Evolutionary conservation across 306 rosid species (phyloP).

Genomic region (Dalbergia cochinchinensis): DNA sequence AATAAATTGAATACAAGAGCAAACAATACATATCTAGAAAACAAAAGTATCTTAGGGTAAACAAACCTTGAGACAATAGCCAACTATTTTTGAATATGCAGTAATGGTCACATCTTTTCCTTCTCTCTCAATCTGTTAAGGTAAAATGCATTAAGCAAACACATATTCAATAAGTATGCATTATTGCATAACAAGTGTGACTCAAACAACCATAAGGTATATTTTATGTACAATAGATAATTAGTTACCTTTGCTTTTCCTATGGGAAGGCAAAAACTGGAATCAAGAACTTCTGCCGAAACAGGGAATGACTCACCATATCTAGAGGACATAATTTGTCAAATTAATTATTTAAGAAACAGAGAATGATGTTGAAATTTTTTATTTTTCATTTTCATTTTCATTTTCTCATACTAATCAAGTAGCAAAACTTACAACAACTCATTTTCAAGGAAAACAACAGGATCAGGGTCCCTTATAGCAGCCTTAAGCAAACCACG

Average conservation of each 20-base stretch:
- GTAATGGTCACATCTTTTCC: slow-evolving; percentile 98
- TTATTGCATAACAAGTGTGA: slow-evolving; percentile 22
- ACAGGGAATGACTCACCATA: slow-evolving; percentile 97
- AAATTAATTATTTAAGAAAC: slow-evolving; percentile 38
- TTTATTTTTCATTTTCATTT: slow-evolving; percentile 38
- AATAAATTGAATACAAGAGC: slow-evolving; percentile 36
- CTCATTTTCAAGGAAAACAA: slow-evolving; percentile 98
- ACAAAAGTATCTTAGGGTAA: slow-evolving; percentile 34
- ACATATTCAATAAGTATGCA: not conserved
- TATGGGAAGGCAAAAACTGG: slow-evolving; percentile 93
- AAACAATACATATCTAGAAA: slow-evolving; percentile 27
- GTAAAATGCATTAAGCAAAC: slow-evolving; percentile 37
- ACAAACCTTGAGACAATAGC: slow-evolving; percentile 92
- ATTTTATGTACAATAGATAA: slow-evolving; percentile 36
- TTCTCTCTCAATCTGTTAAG: slow-evolving; percentile 87
- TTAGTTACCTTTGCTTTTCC: slow-evolving; percentile 95
- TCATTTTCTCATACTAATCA: slow-evolving; percentile 14
- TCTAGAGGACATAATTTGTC: slow-evolving; percentile 58
- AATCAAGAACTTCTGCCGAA: slow-evolving; percentile 97
- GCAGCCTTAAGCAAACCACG: slow-evolving; percentile 98
- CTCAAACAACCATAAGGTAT: slow-evolving; percentile 38
- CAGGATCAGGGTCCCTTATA: slow-evolving; percentile 98
- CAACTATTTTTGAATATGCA: slow-evolving; percentile 96
- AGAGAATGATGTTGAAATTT: slow-evolving; percentile 17
- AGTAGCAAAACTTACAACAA: slow-evolving; percentile 74